Percentiles rank a stretch among this genome's conserved stretches.
These are phyloP conservation scores for Scopulariopsis brevicaulis DNA, from an alignment of 2,329 filamentous ascomycete species.

Conservation along the genomic window DNA sequence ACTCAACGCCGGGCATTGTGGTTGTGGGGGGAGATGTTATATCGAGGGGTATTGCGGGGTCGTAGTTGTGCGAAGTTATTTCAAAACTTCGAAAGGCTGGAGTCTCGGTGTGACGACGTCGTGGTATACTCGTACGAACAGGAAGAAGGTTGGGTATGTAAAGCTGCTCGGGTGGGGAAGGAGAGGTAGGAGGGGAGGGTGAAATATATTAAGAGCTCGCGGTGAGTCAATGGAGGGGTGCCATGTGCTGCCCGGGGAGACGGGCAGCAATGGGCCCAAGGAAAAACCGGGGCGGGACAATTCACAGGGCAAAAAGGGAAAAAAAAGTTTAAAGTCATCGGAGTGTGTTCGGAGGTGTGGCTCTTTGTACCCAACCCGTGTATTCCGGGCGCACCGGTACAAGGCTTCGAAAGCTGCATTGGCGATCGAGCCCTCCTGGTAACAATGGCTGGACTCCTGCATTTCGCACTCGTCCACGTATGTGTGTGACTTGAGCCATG, in stretches of 20 bases:
- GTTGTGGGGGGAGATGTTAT: not conserved
- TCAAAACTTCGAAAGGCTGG: not conserved
- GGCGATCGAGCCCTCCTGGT: not conserved
- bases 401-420: not conserved
- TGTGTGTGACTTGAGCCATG: not conserved
- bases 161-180: not conserved
- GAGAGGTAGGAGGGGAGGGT: not conserved
- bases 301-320: not conserved
- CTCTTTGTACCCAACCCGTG: not conserved
- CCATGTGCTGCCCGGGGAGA: not conserved
- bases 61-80: not conserved
- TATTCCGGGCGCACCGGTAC: not conserved
- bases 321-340: not conserved
- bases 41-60: not conserved
- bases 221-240: not conserved
- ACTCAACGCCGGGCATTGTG: constrained; percentile 2
- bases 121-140: not conserved
- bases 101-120: not conserved
- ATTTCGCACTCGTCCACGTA: not conserved
- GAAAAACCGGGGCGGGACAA: not conserved
- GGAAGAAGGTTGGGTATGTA: not conserved
- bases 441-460: not conserved
- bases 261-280: not conserved
- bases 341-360: not conserved
- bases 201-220: not conserved